A percentile compares a stretch with the other conserved stretches of the same genome.
Conservation (phyloP, 2,329 filamentous ascomycete species). For the Knufia fluminis region DNA sequence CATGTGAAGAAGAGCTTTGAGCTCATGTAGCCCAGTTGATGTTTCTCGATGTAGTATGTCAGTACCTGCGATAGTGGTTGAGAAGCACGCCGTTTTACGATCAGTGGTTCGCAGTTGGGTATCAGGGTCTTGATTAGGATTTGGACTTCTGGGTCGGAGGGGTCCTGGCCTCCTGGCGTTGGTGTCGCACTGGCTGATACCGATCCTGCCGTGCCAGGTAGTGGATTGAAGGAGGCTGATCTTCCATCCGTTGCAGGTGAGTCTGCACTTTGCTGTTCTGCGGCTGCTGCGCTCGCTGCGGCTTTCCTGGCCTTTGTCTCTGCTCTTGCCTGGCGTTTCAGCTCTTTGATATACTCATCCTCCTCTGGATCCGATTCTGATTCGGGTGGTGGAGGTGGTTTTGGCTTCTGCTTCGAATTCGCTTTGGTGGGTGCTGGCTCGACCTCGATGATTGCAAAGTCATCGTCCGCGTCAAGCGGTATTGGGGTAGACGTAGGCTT, state of each 20-base stretch:
- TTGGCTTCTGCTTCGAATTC: not conserved
- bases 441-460: conserved; percentile 11
- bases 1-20: conserved; percentile 67
- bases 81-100: conserved; percentile 57
- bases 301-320: conserved; percentile 26
- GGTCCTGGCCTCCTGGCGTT: conserved; percentile 10
- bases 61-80: conserved; percentile 60
- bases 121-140: conserved; percentile 63
- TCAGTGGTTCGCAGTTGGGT: conserved; percentile 48
- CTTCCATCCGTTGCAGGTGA: not conserved
- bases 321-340: conserved; percentile 35
- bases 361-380: conserved; percentile 23
- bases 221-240: conserved; percentile 8
- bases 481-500: conserved; percentile 1
- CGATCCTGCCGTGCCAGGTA: conserved; percentile 10
- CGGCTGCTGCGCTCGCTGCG: not conserved
- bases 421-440: conserved; percentile 1
- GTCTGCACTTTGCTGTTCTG: not conserved
- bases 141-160: conserved; percentile 45
- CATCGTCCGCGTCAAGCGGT: conserved; percentile 11
- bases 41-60: conserved; percentile 58
- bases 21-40: conserved; percentile 43
- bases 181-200: conserved; percentile 8
- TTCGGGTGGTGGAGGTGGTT: conserved; percentile 11
- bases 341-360: conserved; percentile 36